Conservation (phyloP, 768 basidiomycete genomes). For the Steccherinum ochraceum region DNA sequence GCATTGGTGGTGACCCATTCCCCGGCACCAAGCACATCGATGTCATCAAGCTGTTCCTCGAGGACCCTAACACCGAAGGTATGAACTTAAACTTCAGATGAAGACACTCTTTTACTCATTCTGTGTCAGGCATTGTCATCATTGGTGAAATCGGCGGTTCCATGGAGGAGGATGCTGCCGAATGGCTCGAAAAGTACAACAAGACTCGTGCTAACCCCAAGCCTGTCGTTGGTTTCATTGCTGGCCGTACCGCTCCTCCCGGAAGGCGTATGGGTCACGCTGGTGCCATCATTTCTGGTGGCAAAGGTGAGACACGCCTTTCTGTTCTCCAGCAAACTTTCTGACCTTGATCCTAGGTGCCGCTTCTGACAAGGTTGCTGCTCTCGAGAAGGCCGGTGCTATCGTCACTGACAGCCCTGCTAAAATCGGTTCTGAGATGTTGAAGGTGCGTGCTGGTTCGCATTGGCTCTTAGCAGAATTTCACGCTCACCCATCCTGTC, state of each 20-base stretch:
- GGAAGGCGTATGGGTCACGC: constrained; percentile 98
- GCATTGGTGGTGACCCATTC: constrained; percentile 97
- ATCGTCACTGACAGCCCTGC: constrained; percentile 95
- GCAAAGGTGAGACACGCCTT: constrained; percentile 72
- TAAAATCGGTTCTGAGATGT: constrained; percentile 85
- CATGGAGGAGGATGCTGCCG: constrained; percentile 99
- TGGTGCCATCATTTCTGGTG: constrained; percentile 96
- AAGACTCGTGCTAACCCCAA: constrained; percentile 82
- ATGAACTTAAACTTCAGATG: too few species aligned
- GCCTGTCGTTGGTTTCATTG: constrained; percentile 97
- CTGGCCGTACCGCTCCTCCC: constrained; percentile 95
- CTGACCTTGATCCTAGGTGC: constrained; percentile 43
- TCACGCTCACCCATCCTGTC: too few species aligned
- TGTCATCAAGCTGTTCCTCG: constrained; percentile 92
- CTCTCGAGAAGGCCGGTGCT: constrained; percentile 86
- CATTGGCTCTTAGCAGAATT: constrained; percentile 2
- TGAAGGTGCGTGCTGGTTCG: constrained; percentile 54
- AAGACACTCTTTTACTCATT: too few species aligned
- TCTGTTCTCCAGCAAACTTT: not conserved
- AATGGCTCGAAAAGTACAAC: constrained; percentile 91
- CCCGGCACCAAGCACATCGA: constrained; percentile 94
- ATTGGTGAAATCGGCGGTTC: constrained; percentile 99
- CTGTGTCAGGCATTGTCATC: constrained; percentile 77
- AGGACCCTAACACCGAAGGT: constrained; percentile 93
- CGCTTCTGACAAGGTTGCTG: constrained; percentile 89